These are phyloP conservation scores for Debaryomyces tyrocola DNA, from an alignment of 805 yeast species.

Conservation along the genomic window DNA sequence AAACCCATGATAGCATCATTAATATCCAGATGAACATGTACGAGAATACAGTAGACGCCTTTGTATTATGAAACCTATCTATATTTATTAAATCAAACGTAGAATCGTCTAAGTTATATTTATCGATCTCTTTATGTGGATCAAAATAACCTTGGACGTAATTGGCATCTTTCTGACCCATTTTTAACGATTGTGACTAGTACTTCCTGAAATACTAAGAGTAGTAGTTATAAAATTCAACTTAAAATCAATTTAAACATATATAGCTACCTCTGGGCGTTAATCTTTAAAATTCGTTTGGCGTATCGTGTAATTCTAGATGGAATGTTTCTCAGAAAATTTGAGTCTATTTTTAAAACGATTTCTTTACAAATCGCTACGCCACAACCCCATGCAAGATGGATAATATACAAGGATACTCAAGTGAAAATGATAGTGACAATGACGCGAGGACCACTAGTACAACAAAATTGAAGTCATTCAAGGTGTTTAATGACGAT, in stretches of 20 bases:
- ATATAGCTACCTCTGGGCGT: too few species aligned
- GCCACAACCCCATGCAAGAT: neutral
- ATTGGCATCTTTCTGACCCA: neutral
- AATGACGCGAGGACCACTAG: too few species aligned
- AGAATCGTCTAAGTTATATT: conserved; percentile 33
- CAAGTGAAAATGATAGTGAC: neutral
- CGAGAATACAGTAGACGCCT: conserved; percentile 42
- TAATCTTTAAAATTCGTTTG: too few species aligned
- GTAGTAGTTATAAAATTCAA: too few species aligned
- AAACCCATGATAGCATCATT: conserved; percentile 54
- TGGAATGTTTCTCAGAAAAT: too few species aligned
- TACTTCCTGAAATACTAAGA: too few species aligned
- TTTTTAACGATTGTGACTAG: neutral
- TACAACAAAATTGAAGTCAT: neutral
- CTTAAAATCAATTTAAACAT: too few species aligned
- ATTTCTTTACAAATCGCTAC: too few species aligned
- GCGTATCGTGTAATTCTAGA: too few species aligned
- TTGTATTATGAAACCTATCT: conserved; percentile 46
- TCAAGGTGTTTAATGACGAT: neutral
- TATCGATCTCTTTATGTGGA: conserved; percentile 25
- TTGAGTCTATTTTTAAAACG: too few species aligned
- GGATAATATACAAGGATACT: neutral
- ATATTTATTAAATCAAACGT: conserved; percentile 53
- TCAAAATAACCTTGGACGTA: conserved; percentile 13
- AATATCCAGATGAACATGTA: conserved; percentile 45